phyloP scores from a whole-genome alignment of 1,284 basidiomycete genomes.

The Irpex sp. region DNA sequence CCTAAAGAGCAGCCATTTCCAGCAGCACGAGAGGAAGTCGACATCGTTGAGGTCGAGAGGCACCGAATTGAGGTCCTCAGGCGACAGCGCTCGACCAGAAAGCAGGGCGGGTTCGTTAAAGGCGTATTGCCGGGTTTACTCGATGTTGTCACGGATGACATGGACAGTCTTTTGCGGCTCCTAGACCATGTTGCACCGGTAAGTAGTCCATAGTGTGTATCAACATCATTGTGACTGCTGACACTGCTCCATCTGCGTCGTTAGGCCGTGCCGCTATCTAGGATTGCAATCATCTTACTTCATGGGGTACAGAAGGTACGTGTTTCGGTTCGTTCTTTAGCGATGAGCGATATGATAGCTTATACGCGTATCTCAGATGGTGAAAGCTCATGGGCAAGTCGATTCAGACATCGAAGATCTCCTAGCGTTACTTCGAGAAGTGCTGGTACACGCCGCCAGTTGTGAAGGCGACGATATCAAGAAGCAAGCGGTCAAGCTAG shows the following conservation, averaged over 20 bases:
- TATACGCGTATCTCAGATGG: not conserved
- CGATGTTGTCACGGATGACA: not conserved
- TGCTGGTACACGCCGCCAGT: not conserved
- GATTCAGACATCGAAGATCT: not conserved
- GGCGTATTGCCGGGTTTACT: not conserved
- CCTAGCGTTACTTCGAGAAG: not conserved
- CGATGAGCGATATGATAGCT: not conserved
- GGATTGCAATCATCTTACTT: not conserved
- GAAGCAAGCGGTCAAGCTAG: not conserved
- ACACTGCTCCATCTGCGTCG: not conserved
- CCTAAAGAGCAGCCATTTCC: not conserved
- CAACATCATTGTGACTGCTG: not conserved
- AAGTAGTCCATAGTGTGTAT: not conserved
- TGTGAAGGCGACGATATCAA: not conserved
- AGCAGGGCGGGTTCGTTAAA: not conserved
- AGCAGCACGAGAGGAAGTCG: not conserved
- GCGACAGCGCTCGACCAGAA: not conserved
- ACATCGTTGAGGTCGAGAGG: not conserved
- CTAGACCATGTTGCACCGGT: not conserved
- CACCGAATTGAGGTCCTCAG: not conserved
- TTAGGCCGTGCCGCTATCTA: not conserved
- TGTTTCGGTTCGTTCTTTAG: not conserved
- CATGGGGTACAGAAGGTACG: not conserved
- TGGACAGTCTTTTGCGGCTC: not conserved
- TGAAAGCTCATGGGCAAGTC: not conserved